Evolutionary conservation across 2,329 filamentous ascomycete species (phyloP), one percentile per base, ranked within the genome.

Genomic region (Diaporthe longicolla): DNA sequence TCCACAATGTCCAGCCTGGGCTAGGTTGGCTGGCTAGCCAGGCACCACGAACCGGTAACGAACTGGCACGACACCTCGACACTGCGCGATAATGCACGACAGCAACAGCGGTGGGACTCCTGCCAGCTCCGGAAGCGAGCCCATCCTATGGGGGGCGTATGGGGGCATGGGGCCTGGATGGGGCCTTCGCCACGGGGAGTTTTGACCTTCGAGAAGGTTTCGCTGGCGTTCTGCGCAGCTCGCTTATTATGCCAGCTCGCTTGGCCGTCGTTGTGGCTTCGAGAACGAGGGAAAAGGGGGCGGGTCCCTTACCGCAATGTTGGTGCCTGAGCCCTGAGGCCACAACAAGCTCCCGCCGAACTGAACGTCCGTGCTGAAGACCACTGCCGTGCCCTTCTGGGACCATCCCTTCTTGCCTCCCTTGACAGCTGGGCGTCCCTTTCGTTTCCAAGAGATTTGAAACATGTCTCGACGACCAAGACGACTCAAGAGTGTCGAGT

Each of bases 151-250:
- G 61, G 26, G 26, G 29, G 37, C 37, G 37, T 11, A 40, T 40
- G 37, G 37, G 37, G 40, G 40, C 40, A 19, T 43, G 40, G 29
- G 5, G 1, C 13, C 19, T n/a, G 24, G 40, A 35, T 37, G 65
- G 37, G 55, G 37, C 40, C 40, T 29, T 61, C 50, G 54, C 68
- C 54, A 40, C 54, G 45, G 50, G 19, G 55, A 40, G 40, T 65
- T 65, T 63, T 24, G 70, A 48, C 70, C 71, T 74, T 74, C 73
- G 59, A 72, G 73, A 74, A 74, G 70, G 54, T 54, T 32, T 63
- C 29, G 70, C 70, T 55, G 70, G 50, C 48, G 43, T 71, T 71
- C 70, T 54, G 57, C 69, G 69, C 73, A 72, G 54, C 73, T 68
- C 70, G 73, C 69, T 59, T 57, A 24, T 45, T 52, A 40, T 17